These are phyloP conservation scores for Rubia peregrina DNA, from an alignment of 305 asterid species.

Conservation along the genomic window DNA sequence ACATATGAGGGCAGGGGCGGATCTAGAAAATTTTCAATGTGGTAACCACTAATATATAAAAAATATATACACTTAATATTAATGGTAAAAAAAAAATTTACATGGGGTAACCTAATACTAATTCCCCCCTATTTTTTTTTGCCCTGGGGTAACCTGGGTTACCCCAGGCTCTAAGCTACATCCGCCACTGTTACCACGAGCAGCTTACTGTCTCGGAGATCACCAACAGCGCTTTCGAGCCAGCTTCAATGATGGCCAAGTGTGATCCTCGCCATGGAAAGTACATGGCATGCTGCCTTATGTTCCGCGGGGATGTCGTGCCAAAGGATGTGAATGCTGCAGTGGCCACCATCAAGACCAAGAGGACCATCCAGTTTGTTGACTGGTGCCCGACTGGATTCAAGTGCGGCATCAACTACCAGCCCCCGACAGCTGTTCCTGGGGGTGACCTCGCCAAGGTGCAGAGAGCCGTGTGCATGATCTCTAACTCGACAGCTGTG, in stretches of 20 bases:
- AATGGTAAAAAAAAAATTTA: too few relatives aligned
- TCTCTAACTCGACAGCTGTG: slow-evolving; percentile 24
- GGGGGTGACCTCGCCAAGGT: slow-evolving; percentile 27
- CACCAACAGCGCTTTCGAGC: slow-evolving; percentile 29
- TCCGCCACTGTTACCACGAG: slow-evolving; percentile 27
- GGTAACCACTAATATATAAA: too few relatives aligned
- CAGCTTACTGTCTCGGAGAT: slow-evolving; percentile 28
- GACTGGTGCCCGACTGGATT: slow-evolving; percentile 31
- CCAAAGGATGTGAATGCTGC: slow-evolving; percentile 28
- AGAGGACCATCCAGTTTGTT: slow-evolving; percentile 26
- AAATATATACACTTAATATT: too few relatives aligned
- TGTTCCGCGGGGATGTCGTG: slow-evolving; percentile 30
- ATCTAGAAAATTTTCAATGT: too few relatives aligned
- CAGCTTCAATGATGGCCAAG: slow-evolving; percentile 30
- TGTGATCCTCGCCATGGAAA: slow-evolving; percentile 27
- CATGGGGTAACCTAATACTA: too few relatives aligned
- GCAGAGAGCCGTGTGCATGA: slow-evolving; percentile 30
- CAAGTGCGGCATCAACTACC: slow-evolving; percentile 27
- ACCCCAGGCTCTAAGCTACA: too few relatives aligned
- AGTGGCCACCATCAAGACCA: slow-evolving; percentile 30
- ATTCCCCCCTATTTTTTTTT: too few relatives aligned
- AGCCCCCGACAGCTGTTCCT: slow-evolving; percentile 26
- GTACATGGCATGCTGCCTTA: slow-evolving; percentile 32
- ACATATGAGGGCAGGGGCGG: too few relatives aligned
- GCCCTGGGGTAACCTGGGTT: too few relatives aligned